Evolutionary conservation across 2,329 filamentous ascomycete species (phyloP).

Genomic region (Ceratocystis eucalypticola): DNA sequence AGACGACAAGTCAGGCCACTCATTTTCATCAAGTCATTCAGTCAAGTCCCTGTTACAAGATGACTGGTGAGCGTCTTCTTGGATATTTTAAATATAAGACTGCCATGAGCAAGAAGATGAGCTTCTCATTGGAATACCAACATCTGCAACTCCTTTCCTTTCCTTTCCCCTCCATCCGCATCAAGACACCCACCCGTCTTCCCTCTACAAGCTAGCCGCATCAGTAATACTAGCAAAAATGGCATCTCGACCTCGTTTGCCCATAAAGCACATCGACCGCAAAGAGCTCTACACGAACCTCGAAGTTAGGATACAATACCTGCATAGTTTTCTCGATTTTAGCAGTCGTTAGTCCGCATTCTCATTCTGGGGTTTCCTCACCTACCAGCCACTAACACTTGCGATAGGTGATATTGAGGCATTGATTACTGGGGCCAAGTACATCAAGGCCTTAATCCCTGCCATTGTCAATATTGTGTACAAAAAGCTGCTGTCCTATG

Average conservation of each 20-base stretch:
- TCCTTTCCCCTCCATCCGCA: too few relatives aligned
- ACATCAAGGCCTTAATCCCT: constrained; percentile 70
- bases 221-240: constrained; percentile 20
- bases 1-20: constrained; percentile 18
- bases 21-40: neutral
- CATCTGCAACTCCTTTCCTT: too few relatives aligned
- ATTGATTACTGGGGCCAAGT: constrained; percentile 54
- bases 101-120: neutral
- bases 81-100: neutral
- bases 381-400: neutral
- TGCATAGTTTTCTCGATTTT: constrained; percentile 66
- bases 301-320: constrained; percentile 55
- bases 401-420: constrained; percentile 52
- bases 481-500: constrained; percentile 65
- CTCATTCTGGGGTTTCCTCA: neutral
- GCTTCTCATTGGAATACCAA: neutral
- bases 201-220: neutral
- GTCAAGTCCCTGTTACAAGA: neutral
- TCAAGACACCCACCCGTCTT: too few relatives aligned
- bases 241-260: constrained; percentile 22
- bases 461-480: constrained; percentile 76
- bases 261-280: constrained; percentile 50
- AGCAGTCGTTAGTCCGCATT: constrained; percentile 43
- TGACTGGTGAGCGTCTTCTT: too few relatives aligned
- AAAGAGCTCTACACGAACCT: constrained; percentile 59